These are phyloP conservation scores for Rubia tinctorum DNA, from an alignment of 305 asterid genomes.

Conservation along the genomic window DNA sequence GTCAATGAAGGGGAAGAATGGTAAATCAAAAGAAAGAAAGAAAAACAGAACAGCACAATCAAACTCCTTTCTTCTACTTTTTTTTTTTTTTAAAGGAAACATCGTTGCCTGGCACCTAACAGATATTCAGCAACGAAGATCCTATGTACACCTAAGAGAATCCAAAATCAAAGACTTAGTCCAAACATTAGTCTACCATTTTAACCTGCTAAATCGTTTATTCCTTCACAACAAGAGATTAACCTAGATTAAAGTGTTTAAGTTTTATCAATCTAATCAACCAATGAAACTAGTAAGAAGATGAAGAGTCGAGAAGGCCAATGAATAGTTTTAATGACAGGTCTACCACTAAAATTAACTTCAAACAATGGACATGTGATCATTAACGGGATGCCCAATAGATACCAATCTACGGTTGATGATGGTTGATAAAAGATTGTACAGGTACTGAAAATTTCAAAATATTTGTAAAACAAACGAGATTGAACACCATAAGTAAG, in stretches of 20 bases:
- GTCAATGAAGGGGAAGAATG: slow-evolving; percentile 1
- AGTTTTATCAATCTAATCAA: background rate
- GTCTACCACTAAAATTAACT: background rate
- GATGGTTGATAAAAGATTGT: background rate
- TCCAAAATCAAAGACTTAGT: background rate
- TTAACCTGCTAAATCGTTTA: background rate
- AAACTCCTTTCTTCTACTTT: background rate
- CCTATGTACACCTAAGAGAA: background rate
- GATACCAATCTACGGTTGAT: background rate
- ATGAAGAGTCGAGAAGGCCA: background rate
- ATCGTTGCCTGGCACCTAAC: background rate
- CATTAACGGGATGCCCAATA: background rate
- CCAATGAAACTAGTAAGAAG: background rate
- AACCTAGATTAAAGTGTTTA: no score
- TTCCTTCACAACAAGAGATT: background rate
- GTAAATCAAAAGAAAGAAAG: background rate
- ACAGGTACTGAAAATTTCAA: background rate
- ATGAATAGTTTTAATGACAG: background rate
- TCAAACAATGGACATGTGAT: background rate
- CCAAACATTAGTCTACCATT: background rate
- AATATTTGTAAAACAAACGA: background rate
- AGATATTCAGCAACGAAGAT: background rate
- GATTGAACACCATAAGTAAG: background rate
- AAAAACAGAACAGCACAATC: no score
- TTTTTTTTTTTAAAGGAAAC: no score